Percentiles rank a stretch among this genome's conserved stretches.
Conservation (phyloP, 2,329 filamentous ascomycete species). For the Exophiala bonariae region DNA sequence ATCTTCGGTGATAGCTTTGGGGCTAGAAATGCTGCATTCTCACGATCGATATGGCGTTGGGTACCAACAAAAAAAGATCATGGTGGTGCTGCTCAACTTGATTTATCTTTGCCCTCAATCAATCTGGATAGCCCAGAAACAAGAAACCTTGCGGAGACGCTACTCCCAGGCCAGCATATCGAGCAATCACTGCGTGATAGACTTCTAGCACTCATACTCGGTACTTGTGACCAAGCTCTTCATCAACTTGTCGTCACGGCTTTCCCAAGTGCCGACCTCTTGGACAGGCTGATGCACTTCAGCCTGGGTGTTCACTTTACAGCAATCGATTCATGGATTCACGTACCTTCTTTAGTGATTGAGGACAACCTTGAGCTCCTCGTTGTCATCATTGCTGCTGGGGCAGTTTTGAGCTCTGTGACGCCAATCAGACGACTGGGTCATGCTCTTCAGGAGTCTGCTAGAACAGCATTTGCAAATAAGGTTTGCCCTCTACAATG, state of each 20-base stretch:
- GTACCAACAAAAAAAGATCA: conserved; percentile 54
- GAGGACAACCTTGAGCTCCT: conserved; percentile 41
- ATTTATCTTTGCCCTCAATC: conserved; percentile 38
- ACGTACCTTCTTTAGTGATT: conserved; percentile 38
- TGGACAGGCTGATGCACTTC: conserved; percentile 42
- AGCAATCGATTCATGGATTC: conserved; percentile 36
- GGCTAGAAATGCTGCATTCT: conserved; percentile 6
- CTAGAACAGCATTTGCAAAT: not conserved
- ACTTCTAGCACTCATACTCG: conserved; percentile 33
- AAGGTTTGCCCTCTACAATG: not conserved
- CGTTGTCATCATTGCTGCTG: conserved; percentile 38
- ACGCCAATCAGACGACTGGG: conserved; percentile 42
- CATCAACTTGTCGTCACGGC: conserved; percentile 38
- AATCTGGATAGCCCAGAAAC: conserved; percentile 6
- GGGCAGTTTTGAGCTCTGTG: conserved; percentile 39
- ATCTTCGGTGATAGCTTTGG: not conserved
- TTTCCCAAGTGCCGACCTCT: conserved; percentile 41
- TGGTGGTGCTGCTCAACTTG: conserved; percentile 29
- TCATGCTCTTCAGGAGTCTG: conserved; percentile 42
- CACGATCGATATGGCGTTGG: conserved; percentile 49
- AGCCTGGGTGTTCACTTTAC: conserved; percentile 34
- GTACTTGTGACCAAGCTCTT: too few species aligned
- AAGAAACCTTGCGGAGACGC: not conserved
- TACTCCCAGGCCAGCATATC: conserved; percentile 2
- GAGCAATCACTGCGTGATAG: conserved; percentile 4